Evolutionary conservation across 371 early-diverging fungal species (phyloP), one percentile per base, ranked within the genome.

Genomic region (Mortierella polycephala): DNA sequence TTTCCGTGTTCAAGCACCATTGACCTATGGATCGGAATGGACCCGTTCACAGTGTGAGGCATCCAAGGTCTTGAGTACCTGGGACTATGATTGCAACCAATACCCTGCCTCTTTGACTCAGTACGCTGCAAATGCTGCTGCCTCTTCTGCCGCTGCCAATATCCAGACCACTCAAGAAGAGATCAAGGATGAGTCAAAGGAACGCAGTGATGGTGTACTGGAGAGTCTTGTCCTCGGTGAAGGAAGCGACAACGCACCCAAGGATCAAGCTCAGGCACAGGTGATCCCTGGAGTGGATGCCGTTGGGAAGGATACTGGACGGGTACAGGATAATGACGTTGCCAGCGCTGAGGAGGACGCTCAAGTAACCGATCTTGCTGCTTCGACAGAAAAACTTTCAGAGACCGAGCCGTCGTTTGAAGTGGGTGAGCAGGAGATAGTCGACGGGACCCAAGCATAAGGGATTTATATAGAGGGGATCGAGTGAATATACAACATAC

Each of bases 21-120:
- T 96, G 20, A 88, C 93, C 0, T 97, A 96, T 81, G 97, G 96
- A 39, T 65, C 60, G 7, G 66, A 69, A 61, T 69, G 69, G 66
- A 75, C 66, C 2, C 51, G 57, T 6, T 7, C 54, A 1, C 45
- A 75, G 14, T 75, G 75, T 10, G 71, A 70, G 47, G 58, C 62
- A 0, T 58, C 73, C 59, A 73, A 67, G 59, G 7, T 67, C n/a
- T 40, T 57, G 18, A 66, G 12, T 14, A 73, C 63, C 0, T 73
- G 73, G 73, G 73, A 73, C 16, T 73, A 62, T 30, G 73, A 73
- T 20, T 73, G 73, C 30, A 62, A 66, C 39, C 73, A 67, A 30
- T 73, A 62, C 16, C 73, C 67, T 1, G 39, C 42, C 0, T 40
- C 53, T 0, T 71, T 64, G 39, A n/a, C 54, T 12, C 61, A 60